Percentiles rank a stretch among this genome's conserved stretches.
phyloP scores from a whole-genome alignment of 1,284 basidiomycete genomes.

The Ganoderma multipileum region DNA sequence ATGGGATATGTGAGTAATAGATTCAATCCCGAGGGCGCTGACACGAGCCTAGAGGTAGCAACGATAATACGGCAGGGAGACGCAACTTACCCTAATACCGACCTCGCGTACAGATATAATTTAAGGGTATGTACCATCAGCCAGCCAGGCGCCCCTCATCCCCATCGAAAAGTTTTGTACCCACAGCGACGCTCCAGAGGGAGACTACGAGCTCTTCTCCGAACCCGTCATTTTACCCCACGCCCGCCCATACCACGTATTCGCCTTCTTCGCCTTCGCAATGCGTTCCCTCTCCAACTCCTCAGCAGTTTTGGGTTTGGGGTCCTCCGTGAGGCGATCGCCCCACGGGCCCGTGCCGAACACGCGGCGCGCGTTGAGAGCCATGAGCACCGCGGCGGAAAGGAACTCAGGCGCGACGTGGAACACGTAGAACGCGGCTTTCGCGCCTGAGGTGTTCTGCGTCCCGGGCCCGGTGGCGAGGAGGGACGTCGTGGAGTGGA shows the following conservation, averaged over 20 bases:
- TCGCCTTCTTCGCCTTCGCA: not conserved
- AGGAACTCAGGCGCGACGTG: slow-evolving; percentile 53
- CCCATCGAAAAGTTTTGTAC: too few species aligned
- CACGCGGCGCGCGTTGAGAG: slow-evolving; percentile 44
- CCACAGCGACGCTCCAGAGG: too few species aligned
- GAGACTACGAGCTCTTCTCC: not conserved
- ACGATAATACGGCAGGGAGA: too few species aligned
- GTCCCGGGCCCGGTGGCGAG: slow-evolving; percentile 17
- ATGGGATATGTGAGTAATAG: not conserved
- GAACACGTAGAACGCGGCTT: slow-evolving; percentile 52
- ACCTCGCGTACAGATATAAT: too few species aligned
- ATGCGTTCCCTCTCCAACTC: not conserved
- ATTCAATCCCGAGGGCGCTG: not conserved
- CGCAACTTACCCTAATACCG: too few species aligned
- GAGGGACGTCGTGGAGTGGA: slow-evolving; percentile 13
- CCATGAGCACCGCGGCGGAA: slow-evolving; percentile 40
- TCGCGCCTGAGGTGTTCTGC: slow-evolving; percentile 27
- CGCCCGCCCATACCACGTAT: not conserved
- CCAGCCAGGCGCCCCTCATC: too few species aligned
- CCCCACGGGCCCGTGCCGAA: slow-evolving; percentile 48
- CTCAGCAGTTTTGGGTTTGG: not conserved
- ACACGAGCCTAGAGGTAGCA: not conserved
- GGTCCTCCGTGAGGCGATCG: slow-evolving; percentile 28
- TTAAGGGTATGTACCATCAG: too few species aligned
- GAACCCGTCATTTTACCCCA: not conserved